A percentile compares a stretch with the other conserved stretches of the same genome.
Evolutionary conservation across 805 yeast genomes (phyloP).

Genomic region (Ogataea parapolymorpha): DNA sequence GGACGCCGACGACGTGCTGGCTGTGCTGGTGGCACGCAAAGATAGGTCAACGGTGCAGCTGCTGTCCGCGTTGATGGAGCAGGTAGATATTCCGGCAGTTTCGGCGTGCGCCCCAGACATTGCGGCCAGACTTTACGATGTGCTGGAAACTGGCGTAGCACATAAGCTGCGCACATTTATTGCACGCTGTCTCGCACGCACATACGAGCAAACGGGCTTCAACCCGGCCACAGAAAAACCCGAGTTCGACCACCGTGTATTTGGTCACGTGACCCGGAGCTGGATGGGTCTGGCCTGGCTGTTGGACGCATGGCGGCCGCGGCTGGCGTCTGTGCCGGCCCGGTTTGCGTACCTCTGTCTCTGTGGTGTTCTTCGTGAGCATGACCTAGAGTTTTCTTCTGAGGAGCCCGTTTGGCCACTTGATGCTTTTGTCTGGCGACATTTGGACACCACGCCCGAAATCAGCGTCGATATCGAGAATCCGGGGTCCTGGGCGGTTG

Average conservation of each 20-base stretch:
- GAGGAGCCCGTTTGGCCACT: too few relatives aligned
- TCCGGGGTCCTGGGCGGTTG: neutral
- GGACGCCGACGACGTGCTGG: neutral
- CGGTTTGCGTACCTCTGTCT: neutral
- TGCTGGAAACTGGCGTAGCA: neutral
- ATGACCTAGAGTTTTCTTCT: neutral
- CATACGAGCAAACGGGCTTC: neutral
- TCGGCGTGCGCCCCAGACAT: neutral
- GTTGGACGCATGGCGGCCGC: neutral
- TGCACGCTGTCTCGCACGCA: neutral
- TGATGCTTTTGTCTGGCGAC: neutral
- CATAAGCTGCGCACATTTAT: neutral
- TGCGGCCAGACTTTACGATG: slow-evolving; percentile 21
- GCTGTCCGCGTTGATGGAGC: slow-evolving; percentile 11
- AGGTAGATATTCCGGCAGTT: too few relatives aligned
- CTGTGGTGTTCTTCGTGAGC: neutral
- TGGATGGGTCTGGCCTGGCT: neutral
- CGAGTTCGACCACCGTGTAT: neutral
- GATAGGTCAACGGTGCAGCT: slow-evolving; percentile 5
- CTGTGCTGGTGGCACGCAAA: neutral
- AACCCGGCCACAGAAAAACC: neutral
- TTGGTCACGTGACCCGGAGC: neutral
- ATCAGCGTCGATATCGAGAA: neutral
- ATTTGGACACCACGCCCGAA: neutral
- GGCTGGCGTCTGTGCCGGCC: neutral